Evolutionary conservation across 495 filamentous ascomycete species (phyloP), one percentile per base, ranked within the genome.

Genomic region (Hypoxylon cercidicola): DNA sequence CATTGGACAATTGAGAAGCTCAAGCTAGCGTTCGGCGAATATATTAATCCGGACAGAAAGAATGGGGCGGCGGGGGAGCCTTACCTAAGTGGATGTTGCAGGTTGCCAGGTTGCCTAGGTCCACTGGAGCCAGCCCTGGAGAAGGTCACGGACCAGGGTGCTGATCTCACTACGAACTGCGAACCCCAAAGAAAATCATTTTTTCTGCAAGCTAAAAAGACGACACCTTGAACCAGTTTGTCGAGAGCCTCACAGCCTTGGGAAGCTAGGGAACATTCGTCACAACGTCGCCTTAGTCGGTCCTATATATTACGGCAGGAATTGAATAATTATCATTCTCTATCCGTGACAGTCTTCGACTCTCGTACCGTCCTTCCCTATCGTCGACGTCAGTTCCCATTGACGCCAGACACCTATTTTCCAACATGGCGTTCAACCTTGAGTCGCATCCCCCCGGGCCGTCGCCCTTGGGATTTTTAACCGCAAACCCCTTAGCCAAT

Each of bases 401-500:
- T 15, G n/a, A 41, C 47, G 61, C 50, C 54, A 56, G 3, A 28
- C 25, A 28, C 25, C 53, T 58, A 37, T 45, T 75, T 40, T 56
- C 72, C 55, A 74, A 56, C 62, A 81, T 81, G 78, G 75, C 75
- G 43, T 74, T 76, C 76, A 78, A 66, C 69, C 61, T 73, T 65
- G 68, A 67, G 44, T 68, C 66, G 56, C 53, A 48, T 62, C 58
- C 74, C 71, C 66, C 55, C 11, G 79, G 76, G 60, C 74, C 85
- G 65, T 84, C 81, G 73, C 80, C 88, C 15, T 75, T 91, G 51
- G 86, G 83, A 50, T 88, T 92, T 73, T 69, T 96, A 43, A 84
- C 81, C 62, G 84, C 88, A 58, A 97, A 96, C 72, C 82, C 90
- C 52, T 77, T 94, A 43, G 80, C 85, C 58, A 79, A 84, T 49